phyloP scores from a whole-genome alignment of 345 rosid genomes.

The Euphorbia lathyris region DNA sequence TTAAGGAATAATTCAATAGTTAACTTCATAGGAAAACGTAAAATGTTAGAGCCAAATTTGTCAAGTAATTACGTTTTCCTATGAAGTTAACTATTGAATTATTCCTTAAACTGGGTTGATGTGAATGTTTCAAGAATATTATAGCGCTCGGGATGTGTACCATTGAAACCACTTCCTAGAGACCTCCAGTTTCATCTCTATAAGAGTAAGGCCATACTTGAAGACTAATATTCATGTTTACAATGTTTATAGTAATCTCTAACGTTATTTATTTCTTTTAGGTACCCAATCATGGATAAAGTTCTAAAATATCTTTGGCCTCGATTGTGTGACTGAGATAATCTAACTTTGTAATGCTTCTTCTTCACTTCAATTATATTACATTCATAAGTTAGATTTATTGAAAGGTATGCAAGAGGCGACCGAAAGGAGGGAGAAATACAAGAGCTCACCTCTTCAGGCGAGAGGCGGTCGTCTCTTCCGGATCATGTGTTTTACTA shows the following conservation, averaged over 20 bases:
- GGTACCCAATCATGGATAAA: slow-evolving; percentile 59
- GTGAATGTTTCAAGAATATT: slow-evolving; percentile 69
- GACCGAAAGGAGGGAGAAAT: too few relatives aligned
- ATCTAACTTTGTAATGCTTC: slow-evolving; percentile 44
- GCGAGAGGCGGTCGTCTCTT: too few relatives aligned
- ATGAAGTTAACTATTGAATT: neutral
- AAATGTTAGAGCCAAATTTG: too few relatives aligned
- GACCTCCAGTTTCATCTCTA: slow-evolving; percentile 57
- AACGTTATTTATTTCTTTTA: slow-evolving; percentile 13
- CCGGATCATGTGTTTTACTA: too few relatives aligned
- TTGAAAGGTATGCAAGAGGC: too few relatives aligned
- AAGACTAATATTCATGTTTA: neutral
- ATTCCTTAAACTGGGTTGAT: slow-evolving; percentile 45
- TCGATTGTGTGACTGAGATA: slow-evolving; percentile 47
- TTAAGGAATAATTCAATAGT: neutral
- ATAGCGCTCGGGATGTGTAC: slow-evolving; percentile 79
- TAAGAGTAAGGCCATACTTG: slow-evolving; percentile 29
- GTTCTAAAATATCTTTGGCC: slow-evolving; percentile 75
- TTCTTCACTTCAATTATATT: too few relatives aligned
- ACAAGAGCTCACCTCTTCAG: too few relatives aligned
- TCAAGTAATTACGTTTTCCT: neutral
- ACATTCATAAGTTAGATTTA: neutral
- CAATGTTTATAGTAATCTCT: neutral
- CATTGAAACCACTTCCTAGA: slow-evolving; percentile 55
- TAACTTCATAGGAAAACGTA: neutral